Evolutionary conservation across 108 stramenopile genomes (phyloP).

Genomic region (Cyclotella choctawhatcheeana): DNA sequence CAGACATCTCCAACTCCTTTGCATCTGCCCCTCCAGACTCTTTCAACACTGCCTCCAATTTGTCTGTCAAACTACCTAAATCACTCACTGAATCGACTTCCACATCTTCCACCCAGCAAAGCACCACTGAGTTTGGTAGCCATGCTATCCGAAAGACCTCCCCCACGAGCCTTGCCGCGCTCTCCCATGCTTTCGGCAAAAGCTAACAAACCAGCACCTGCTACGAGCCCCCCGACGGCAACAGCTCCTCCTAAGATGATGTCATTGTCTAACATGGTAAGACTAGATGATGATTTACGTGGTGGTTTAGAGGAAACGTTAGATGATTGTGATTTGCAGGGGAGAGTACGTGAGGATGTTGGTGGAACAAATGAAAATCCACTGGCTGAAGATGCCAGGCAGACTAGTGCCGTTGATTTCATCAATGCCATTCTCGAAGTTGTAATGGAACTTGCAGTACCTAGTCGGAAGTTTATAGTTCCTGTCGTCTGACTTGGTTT

Average conservation of each 20-base stretch:
- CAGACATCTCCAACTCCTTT: constrained; percentile 69
- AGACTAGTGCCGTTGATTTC: constrained; percentile 5
- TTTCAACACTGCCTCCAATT: constrained; percentile 83
- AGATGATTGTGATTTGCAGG: background rate
- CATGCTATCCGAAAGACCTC: constrained; percentile 80
- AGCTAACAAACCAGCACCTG: constrained; percentile 76
- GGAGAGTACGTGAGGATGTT: constrained; percentile 4
- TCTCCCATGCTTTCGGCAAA: constrained; percentile 87
- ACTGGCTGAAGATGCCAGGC: constrained; percentile 3
- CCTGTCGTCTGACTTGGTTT: no score
- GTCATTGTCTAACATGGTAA: constrained; percentile 48
- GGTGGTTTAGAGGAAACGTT: background rate
- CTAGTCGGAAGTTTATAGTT: no score
- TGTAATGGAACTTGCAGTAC: background rate
- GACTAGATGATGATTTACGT: constrained; percentile 17
- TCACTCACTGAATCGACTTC: constrained; percentile 81
- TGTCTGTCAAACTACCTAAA: constrained; percentile 74
- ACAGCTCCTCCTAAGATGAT: constrained; percentile 69
- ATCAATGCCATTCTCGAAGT: background rate
- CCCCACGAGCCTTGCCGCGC: constrained; percentile 77
- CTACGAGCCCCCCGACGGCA: constrained; percentile 68
- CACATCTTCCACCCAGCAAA: constrained; percentile 87
- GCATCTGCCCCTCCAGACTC: constrained; percentile 65
- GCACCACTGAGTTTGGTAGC: constrained; percentile 69
- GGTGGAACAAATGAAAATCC: constrained; percentile 35